A percentile compares a stretch with the other conserved stretches of the same genome.
These are phyloP conservation scores for Lizanozyma gosingica DNA, from an alignment of 1,139 yeast genomes.

Conservation along the genomic window DNA sequence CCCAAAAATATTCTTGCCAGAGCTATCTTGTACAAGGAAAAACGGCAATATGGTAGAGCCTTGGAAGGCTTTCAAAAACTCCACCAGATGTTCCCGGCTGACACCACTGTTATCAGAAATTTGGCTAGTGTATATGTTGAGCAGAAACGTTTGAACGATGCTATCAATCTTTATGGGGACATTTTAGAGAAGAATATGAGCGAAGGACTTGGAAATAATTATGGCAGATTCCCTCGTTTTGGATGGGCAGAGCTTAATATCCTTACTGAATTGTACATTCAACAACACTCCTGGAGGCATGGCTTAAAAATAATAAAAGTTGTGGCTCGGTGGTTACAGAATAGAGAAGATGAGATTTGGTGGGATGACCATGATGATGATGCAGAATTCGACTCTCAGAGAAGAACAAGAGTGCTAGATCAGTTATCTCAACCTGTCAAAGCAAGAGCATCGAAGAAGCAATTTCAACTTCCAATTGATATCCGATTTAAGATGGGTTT, in stretches of 20 bases:
- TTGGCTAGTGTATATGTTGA: constrained; percentile 72
- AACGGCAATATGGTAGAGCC: constrained; percentile 62
- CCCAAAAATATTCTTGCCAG: constrained; percentile 49
- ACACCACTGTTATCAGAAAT: constrained; percentile 55
- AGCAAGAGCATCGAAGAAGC: constrained; percentile 23
- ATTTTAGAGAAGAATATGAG: constrained; percentile 51
- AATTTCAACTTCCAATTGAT: constrained; percentile 64
- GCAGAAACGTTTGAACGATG: constrained; percentile 70
- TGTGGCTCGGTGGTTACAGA: constrained; percentile 78
- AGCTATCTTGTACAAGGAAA: constrained; percentile 57
- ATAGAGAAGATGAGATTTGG: constrained; percentile 60
- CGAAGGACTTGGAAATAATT: constrained; percentile 13
- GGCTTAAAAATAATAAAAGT: constrained; percentile 61
- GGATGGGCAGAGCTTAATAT: constrained; percentile 88
- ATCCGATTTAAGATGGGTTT: constrained; percentile 74
- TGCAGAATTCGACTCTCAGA: constrained; percentile 63
- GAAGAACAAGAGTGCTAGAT: constrained; percentile 42
- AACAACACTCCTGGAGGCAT: constrained; percentile 52
- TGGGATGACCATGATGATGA: constrained; percentile 80
- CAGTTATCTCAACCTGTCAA: constrained; percentile 10
- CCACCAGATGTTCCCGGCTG: constrained; percentile 51
- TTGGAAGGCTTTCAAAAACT: constrained; percentile 64
- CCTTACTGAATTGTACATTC: constrained; percentile 66
- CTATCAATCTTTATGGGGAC: constrained; percentile 65
- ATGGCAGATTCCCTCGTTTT: constrained; percentile 37